These are phyloP conservation scores for Trichoderma sp. DNA, from an alignment of 2,329 filamentous ascomycete species.

Conservation along the genomic window DNA sequence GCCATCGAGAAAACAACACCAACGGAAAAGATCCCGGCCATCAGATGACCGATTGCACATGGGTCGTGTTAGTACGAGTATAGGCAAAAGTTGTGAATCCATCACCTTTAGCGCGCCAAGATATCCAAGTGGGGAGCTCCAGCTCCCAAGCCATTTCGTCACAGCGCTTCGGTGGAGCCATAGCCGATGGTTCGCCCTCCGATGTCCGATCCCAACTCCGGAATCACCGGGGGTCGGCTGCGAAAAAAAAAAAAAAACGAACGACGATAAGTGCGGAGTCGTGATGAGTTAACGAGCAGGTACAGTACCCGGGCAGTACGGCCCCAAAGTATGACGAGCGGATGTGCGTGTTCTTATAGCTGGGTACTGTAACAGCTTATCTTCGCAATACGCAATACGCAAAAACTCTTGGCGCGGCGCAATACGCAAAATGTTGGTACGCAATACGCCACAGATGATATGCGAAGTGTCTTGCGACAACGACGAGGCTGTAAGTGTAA, in stretches of 20 bases:
- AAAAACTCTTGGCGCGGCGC: background rate
- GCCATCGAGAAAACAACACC: background rate
- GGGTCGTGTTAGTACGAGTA: background rate
- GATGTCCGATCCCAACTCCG: conserved; percentile 9
- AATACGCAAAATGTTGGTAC: background rate
- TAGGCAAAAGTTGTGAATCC: background rate
- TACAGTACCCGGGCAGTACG: background rate
- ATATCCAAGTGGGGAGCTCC: background rate
- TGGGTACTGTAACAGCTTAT: background rate
- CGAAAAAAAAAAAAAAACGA: background rate
- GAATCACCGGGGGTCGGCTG: conserved; percentile 4
- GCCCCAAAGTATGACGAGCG: background rate
- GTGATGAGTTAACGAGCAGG: background rate
- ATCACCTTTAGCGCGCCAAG: background rate
- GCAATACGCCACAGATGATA: background rate
- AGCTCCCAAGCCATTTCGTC: conserved; percentile 16
- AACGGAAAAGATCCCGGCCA: background rate
- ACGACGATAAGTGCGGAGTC: background rate
- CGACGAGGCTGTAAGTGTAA: background rate
- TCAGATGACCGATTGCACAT: background rate
- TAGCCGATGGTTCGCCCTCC: conserved; percentile 10
- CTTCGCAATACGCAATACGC: background rate
- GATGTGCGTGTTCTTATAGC: background rate
- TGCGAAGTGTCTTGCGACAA: background rate
- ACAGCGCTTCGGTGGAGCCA: background rate